A percentile compares a stretch with the other conserved stretches of the same genome.
Conservation (phyloP, 2,329 filamentous ascomycete species). For the Pseudodiploospora longispora region DNA sequence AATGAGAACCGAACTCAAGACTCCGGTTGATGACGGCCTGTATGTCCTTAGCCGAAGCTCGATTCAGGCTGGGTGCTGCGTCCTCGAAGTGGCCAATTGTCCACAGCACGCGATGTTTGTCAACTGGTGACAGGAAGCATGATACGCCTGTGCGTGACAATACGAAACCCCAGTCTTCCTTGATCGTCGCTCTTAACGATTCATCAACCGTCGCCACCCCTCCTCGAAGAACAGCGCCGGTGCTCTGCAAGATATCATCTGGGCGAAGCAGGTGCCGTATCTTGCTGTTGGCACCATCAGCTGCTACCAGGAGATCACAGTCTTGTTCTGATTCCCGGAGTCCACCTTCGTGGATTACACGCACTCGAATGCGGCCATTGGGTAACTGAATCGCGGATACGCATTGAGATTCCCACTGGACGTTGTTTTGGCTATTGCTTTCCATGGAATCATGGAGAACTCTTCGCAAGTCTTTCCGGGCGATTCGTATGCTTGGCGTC, state of each 20-base stretch:
- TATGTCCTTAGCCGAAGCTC: slow-evolving; percentile 9
- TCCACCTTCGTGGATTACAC: slow-evolving; percentile 6
- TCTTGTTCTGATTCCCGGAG: slow-evolving; percentile 8
- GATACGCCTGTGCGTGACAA: slow-evolving; percentile 29
- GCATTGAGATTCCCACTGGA: slow-evolving; percentile 22
- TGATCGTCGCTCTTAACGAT: slow-evolving; percentile 22
- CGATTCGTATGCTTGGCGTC: slow-evolving; percentile 27
- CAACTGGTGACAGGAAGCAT: slow-evolving; percentile 37
- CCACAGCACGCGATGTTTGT: slow-evolving; percentile 34
- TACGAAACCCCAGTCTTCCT: slow-evolving; percentile 32
- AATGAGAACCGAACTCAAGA: slow-evolving; percentile 22
- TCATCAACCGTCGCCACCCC: slow-evolving; percentile 29
- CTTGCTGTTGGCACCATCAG: slow-evolving; percentile 36
- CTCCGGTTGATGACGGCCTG: slow-evolving; percentile 23
- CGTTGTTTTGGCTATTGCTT: slow-evolving; percentile 7
- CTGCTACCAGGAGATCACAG: slow-evolving; percentile 36
- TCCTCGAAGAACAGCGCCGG: slow-evolving; percentile 30
- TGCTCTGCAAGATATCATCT: slow-evolving; percentile 29
- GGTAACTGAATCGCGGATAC: slow-evolving; percentile 14
- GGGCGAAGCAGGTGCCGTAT: slow-evolving; percentile 30
- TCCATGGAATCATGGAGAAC: slow-evolving; percentile 22
- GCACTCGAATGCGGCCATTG: slow-evolving; percentile 17
- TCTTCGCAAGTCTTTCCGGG: slow-evolving; percentile 26
- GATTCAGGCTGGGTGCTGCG: background rate
- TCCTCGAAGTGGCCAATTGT: slow-evolving; percentile 24